Evolutionary conservation across 1,284 basidiomycete genomes (phyloP).

Genomic region (Rhodotorula sp.): DNA sequence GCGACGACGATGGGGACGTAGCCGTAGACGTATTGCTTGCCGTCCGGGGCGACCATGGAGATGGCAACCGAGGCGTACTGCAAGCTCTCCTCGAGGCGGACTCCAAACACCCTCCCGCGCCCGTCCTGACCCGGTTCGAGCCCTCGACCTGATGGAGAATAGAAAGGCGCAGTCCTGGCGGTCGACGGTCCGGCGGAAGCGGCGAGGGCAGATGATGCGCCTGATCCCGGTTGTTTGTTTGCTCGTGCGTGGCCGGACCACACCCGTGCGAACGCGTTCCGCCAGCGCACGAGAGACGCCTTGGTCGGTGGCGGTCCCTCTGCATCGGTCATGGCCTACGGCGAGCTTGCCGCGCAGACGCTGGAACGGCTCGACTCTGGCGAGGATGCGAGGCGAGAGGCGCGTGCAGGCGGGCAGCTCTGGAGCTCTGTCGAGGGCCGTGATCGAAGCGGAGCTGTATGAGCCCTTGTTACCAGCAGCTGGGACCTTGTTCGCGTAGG

Average conservation of each 20-base stretch:
- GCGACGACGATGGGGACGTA: conserved; percentile 96
- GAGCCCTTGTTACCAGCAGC: too few species aligned
- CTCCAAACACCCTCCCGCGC: conserved; percentile 67
- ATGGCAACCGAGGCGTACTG: conserved; percentile 89
- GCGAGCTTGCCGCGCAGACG: neutral
- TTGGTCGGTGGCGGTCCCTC: conserved; percentile 34
- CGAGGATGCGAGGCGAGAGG: neutral
- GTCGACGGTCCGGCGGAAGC: neutral
- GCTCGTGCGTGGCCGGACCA: neutral
- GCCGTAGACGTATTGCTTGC: conserved; percentile 53
- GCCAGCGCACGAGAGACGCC: conserved; percentile 39
- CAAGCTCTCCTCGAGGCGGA: conserved; percentile 76
- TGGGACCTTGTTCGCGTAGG: too few species aligned
- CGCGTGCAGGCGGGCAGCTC: neutral
- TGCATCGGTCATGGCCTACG: conserved; percentile 11
- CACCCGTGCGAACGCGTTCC: conserved; percentile 40
- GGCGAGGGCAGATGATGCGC: neutral
- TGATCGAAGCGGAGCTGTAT: neutral
- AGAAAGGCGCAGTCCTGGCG: neutral
- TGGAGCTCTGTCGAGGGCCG: neutral
- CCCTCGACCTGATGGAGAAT: conserved; percentile 21
- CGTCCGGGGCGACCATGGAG: conserved; percentile 72
- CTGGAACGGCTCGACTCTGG: neutral
- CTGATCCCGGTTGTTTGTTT: conserved; percentile 3
- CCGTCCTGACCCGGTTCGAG: conserved; percentile 26